Evolutionary conservation across 176 grass and related monocot genomes (phyloP), one percentile per base, ranked within the genome.

Genomic region (Juncus effusus): DNA sequence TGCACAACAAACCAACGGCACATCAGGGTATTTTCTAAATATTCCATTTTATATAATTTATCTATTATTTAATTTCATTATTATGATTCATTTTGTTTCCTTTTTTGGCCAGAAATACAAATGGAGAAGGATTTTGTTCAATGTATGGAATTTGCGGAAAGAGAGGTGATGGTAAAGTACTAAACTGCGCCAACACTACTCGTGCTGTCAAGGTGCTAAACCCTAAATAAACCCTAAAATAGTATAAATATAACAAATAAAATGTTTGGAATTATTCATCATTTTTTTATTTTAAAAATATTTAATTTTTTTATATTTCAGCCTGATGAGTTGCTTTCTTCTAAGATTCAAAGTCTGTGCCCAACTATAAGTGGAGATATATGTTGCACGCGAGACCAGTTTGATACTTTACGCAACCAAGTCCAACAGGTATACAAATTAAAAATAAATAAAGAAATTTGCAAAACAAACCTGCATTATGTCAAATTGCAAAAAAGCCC

Each of bases 261-360:
- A 44, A 28, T 28, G 1, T 28, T 28, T 28, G 19, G 19, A 28
- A 28, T 28, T 28, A 28, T 28, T 28, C 19, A 28, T 28, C 19
- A 0, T 28, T 28, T 28, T 28, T 10, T 38, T 35, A 49, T 50
- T n/a, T 42, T 59, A 79, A 60, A 84, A 42, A 51, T 42, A 70
- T 56, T 72, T 5, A 40, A 77, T 36, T 50, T 71, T 35, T 76
- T 81, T 9, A 56, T 56, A 73, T 80, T 82, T 67, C 88, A 99
- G 94, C 94, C 94, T 54, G 85, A 89, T 63, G 76, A 80, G 58
- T 80, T 89, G 77, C 80, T 99, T 79, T 99, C 94, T 69, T 80
- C 75, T 5, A 89, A 78, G 83, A 89, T 99, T 59, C 94, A 99
- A 80, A 99, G 94, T 78, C 57, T 99, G 75, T 99, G 94, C 62